phyloP scores from a whole-genome alignment of 352 stramenopile species.

The Pythium catenulatum region DNA sequence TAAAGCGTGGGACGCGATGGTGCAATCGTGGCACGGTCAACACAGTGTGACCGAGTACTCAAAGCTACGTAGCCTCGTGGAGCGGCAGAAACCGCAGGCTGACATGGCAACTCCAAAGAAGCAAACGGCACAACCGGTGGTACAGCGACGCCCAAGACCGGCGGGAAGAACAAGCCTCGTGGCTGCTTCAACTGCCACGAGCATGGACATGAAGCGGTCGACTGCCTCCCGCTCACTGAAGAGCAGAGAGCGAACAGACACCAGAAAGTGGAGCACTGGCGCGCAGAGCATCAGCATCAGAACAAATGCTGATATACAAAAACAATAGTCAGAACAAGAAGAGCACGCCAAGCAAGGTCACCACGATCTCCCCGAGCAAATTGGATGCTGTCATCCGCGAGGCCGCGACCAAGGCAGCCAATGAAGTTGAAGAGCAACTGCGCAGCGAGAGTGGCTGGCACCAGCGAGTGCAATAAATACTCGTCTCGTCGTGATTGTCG shows the following conservation, averaged over 20 bases:
- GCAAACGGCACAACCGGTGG: not conserved
- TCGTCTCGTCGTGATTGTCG: not conserved
- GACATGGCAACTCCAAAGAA: not conserved
- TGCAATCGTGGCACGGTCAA: slow-evolving; percentile 4
- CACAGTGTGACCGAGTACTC: not conserved
- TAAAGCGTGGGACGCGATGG: not conserved
- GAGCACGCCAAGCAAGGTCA: not conserved
- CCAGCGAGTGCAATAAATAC: not conserved
- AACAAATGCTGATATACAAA: no score
- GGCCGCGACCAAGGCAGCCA: not conserved
- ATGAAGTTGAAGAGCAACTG: not conserved
- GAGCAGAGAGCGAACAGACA: not conserved
- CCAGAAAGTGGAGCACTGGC: not conserved
- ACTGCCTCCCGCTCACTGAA: not conserved
- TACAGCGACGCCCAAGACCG: not conserved
- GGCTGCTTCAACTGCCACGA: not conserved
- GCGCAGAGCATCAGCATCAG: not conserved
- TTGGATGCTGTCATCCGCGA: slow-evolving; percentile 1
- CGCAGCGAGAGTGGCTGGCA: not conserved
- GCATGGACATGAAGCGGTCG: not conserved
- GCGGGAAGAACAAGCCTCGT: not conserved
- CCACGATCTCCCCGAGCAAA: not conserved
- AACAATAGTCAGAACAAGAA: not conserved
- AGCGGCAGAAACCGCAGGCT: not conserved
- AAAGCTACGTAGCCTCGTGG: not conserved